Percentiles rank a stretch among this genome's conserved stretches.
Evolutionary conservation across 2,329 filamentous ascomycete species (phyloP).

Genomic region (Drechslera avenae): DNA sequence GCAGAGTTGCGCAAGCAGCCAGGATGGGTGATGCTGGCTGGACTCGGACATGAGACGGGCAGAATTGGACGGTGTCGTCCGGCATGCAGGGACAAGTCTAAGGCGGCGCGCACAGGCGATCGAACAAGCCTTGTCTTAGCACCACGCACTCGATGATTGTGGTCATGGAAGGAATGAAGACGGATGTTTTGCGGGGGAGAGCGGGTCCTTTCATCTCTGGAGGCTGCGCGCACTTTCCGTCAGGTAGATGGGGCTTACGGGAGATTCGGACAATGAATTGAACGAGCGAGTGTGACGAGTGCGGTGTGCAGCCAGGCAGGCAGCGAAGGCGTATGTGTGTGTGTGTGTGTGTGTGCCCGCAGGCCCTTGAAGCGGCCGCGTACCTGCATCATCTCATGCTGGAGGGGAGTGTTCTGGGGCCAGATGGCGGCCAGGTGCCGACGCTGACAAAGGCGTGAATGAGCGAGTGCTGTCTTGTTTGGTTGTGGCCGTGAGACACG

Average conservation of each 20-base stretch:
- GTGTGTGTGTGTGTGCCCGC: no score
- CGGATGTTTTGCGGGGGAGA: constrained; percentile 11
- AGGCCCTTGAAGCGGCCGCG: constrained; percentile 18
- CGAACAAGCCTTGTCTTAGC: no score
- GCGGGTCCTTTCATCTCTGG: constrained; percentile 19
- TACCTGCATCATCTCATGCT: constrained; percentile 25
- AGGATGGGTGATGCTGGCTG: background rate
- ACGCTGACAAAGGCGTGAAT: background rate
- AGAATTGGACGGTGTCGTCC: background rate
- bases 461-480: background rate
- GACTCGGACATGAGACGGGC: background rate
- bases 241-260: background rate
- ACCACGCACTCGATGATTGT: no score
- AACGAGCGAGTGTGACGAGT: background rate
- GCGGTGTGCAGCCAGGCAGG: constrained; percentile 1
- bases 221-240: constrained; percentile 8
- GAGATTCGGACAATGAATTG: constrained; percentile 4
- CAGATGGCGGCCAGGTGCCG: constrained; percentile 6
- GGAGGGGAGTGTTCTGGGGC: background rate
- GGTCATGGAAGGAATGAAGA: no score
- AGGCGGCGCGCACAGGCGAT: no score
- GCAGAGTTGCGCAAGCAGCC: background rate
- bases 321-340: no score
- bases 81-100: background rate
- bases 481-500: background rate